These are phyloP conservation scores for Trichopus zeylanicus DNA, from an alignment of 116 monocot genomes.

Conservation along the genomic window DNA sequence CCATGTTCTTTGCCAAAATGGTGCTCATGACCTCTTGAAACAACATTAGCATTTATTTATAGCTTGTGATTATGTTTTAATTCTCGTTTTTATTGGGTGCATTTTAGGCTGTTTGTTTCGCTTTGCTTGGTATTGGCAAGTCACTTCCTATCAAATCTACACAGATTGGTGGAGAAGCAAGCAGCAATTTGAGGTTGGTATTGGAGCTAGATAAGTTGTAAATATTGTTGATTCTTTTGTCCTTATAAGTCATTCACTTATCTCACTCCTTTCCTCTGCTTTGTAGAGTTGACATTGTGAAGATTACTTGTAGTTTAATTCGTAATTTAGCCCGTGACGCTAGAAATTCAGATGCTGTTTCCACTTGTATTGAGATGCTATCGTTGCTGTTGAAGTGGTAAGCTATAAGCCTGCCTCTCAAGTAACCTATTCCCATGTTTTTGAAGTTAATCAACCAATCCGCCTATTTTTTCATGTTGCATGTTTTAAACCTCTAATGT, in stretches of 20 bases:
- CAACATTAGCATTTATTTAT: not conserved
- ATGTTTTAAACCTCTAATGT: not conserved
- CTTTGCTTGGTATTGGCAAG: slow-evolving; percentile 29
- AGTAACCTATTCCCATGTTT: not conserved
- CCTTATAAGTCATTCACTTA: not conserved
- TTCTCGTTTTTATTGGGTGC: not conserved
- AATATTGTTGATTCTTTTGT: not conserved
- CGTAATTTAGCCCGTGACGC: slow-evolving; percentile 29
- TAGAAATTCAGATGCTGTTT: slow-evolving; percentile 16
- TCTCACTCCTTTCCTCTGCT: slow-evolving; percentile 4
- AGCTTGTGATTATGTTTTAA: not conserved
- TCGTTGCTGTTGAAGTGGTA: slow-evolving; percentile 48
- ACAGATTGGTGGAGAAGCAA: slow-evolving; percentile 11
- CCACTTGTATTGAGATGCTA: slow-evolving; percentile 35
- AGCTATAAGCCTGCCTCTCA: not conserved
- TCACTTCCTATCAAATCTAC: slow-evolving; percentile 17
- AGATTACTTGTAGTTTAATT: slow-evolving; percentile 28
- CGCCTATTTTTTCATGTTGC: not conserved
- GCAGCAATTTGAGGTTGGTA: slow-evolving; percentile 30
- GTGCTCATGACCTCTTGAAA: not conserved
- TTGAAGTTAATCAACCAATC: not conserved
- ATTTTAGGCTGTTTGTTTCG: slow-evolving; percentile 27
- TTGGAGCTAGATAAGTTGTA: not conserved
- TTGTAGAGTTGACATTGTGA: slow-evolving; percentile 43
- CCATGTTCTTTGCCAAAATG: not conserved